Conservation (phyloP, 2,329 filamentous ascomycete species). For the Corynespora cassiicola region DNA sequence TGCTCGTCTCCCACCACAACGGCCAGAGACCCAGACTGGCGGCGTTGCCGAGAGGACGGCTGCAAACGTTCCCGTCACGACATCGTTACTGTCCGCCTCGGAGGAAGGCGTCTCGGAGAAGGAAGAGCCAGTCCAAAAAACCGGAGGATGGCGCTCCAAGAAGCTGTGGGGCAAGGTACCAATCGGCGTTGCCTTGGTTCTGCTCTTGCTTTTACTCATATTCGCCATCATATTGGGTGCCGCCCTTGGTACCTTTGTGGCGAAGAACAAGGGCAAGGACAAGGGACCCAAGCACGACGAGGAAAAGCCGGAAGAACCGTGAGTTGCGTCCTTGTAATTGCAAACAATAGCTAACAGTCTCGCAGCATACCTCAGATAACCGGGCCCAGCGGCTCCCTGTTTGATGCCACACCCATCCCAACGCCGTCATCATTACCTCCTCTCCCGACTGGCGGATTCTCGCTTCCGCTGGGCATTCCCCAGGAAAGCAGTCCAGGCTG, state of each 20-base stretch:
- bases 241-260: conserved; percentile 60
- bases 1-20: conserved; percentile 35
- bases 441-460: conserved; percentile 58
- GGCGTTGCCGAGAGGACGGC: conserved; percentile 26
- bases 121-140: conserved; percentile 31
- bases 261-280: conserved; percentile 42
- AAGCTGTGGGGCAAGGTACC: conserved; percentile 57
- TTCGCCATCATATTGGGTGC: conserved; percentile 58
- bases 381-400: conserved; percentile 51
- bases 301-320: conserved; percentile 33
- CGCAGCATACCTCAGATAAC: conserved; percentile 53
- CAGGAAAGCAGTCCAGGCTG: conserved; percentile 58
- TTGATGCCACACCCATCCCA: conserved; percentile 59
- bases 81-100: conserved; percentile 26
- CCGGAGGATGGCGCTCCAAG: conserved; percentile 46
- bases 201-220: conserved; percentile 53
- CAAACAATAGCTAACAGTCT: conserved; percentile 21
- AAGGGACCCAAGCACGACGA: conserved; percentile 19
- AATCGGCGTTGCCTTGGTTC: conserved; percentile 57
- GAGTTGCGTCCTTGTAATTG: conserved; percentile 17
- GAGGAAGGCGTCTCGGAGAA: conserved; percentile 38
- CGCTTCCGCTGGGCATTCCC: conserved; percentile 54
- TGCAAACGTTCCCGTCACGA: conserved; percentile 33
- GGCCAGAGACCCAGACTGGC: conserved; percentile 40
- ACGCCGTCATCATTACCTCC: conserved; percentile 52